A percentile compares a stretch with the other conserved stretches of the same genome.
phyloP scores from a whole-genome alignment of 257 asterid species.

The Solanum stenotomum region DNA sequence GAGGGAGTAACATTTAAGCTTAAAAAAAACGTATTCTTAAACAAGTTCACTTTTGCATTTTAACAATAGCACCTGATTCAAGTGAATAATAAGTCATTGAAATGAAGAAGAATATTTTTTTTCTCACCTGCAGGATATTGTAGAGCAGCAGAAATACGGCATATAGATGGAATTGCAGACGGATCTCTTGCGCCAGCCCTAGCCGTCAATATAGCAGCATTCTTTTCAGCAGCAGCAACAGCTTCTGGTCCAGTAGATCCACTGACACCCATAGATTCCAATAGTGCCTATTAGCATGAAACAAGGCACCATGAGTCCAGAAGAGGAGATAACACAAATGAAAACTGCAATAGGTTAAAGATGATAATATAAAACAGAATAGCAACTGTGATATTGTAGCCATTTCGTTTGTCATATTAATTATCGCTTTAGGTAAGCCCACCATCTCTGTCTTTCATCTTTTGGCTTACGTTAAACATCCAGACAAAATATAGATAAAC shows the following conservation, averaged over 20 bases:
- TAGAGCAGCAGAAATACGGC: slow-evolving; percentile 95
- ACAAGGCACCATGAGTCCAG: not conserved
- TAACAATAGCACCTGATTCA: not conserved
- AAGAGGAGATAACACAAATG: not conserved
- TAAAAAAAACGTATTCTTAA: not conserved
- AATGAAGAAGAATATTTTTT: slow-evolving; percentile 1
- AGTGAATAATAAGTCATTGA: not conserved
- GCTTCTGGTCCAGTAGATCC: slow-evolving; percentile 93
- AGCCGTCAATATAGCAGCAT: slow-evolving; percentile 82
- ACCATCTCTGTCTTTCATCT: not conserved
- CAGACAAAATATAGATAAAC: not conserved
- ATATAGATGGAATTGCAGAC: slow-evolving; percentile 91
- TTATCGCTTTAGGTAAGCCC: not conserved
- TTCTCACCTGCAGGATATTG: slow-evolving; percentile 87
- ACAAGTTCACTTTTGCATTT: not conserved
- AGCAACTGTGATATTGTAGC: not conserved
- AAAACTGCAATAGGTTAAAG: not conserved
- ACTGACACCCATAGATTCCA: slow-evolving; percentile 78
- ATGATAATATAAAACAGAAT: not conserved
- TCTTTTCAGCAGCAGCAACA: slow-evolving; percentile 81
- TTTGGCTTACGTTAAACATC: not conserved
- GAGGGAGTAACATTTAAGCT: not conserved
- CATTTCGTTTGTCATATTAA: not conserved
- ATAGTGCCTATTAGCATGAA: slow-evolving; percentile 48
- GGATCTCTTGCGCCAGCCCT: slow-evolving; percentile 99